Evolutionary conservation across 169 alveolate species (phyloP).

Genomic region (Ichthyophthirius multifiliis): DNA sequence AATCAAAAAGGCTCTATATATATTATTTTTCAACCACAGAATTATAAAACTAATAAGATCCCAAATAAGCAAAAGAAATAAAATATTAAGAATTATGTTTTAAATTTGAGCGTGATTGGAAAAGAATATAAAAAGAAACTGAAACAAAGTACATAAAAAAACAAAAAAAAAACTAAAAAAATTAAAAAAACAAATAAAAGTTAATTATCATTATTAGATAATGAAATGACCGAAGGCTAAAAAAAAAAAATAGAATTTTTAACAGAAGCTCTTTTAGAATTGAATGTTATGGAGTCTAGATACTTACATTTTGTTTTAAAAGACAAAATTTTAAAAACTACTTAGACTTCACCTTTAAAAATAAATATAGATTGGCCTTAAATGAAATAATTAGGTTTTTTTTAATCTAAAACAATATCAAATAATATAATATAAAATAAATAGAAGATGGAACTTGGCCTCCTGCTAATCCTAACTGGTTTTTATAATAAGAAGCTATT

Average conservation of each 20-base stretch:
- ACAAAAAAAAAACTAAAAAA: background rate
- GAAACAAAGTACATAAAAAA: slow-evolving; percentile 19
- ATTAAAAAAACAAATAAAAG: background rate
- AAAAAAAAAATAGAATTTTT: slow-evolving; percentile 35
- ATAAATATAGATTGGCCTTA: slow-evolving; percentile 60
- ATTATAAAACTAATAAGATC: too few species aligned
- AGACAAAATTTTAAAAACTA: slow-evolving; percentile 22
- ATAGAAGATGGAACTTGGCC: slow-evolving; percentile 61
- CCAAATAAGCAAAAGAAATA: slow-evolving; percentile 47
- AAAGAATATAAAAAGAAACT: slow-evolving; percentile 29
- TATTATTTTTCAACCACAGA: too few species aligned
- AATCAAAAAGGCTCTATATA: too few species aligned
- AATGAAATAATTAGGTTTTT: slow-evolving; percentile 31
- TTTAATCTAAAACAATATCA: background rate
- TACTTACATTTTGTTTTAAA: slow-evolving; percentile 25
- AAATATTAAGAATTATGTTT: slow-evolving; percentile 37
- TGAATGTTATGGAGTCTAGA: slow-evolving; percentile 42
- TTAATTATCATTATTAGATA: background rate
- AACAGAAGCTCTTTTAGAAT: slow-evolving; percentile 34
- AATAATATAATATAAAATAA: background rate
- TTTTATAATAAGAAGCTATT: slow-evolving; percentile 56
- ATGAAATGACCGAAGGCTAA: slow-evolving; percentile 26
- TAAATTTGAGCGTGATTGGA: slow-evolving; percentile 57
- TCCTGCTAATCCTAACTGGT: slow-evolving; percentile 73
- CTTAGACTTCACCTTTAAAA: slow-evolving; percentile 44